Base-by-base conservation (phyloP, 1,284 basidiomycete genomes). In the Exobasidium rhododendri region DNA sequence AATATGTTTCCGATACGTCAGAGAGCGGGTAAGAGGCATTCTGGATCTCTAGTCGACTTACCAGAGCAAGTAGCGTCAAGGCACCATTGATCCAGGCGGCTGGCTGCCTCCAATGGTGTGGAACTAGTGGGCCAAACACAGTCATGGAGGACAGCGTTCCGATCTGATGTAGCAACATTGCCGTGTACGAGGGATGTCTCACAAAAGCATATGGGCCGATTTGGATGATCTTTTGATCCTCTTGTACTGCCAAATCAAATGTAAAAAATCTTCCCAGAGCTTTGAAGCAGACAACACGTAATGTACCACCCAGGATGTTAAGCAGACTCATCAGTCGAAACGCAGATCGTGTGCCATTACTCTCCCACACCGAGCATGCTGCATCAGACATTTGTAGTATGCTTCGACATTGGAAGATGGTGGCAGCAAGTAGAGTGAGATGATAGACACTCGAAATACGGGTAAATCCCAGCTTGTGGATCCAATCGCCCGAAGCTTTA, bases 151-250 rank as follows among this genome's bases (percentile, higher is more conserved):
- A 26, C 7, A 32, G 3, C 24, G 22, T n/a, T 26, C 57, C 57
- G 24, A 51, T 1, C 24, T 5, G 4, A 20, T 13, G 22, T 4
- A 58, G 17, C 11, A 58, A 22, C 20, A 58, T 58, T 22, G 40
- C 57, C 11, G 57, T 51, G 40, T 58, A 58, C 11, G 57, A 58
- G 17, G 57, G 57, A 47, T 58, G 57, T 24, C 57, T 20, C n/a
- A 58, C 57, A 51, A 29, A 58, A n/a, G 57, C 57, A 51, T 58
- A 58, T 20, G 57, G 57, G 30, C 57, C 57, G 3, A 13, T 58
- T 30, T 49, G 28, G n/a, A 58, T 54, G 26, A 58, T 46, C 57
- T 58, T 58, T 30, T 58, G 57, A 49, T 29, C 57, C 11, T 14
- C 11, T 24, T 49, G 57, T 31, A 58, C 45, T 13, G 35, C 11